phyloP scores from a whole-genome alignment of 768 basidiomycete genomes.

The Auricularia sp. region DNA sequence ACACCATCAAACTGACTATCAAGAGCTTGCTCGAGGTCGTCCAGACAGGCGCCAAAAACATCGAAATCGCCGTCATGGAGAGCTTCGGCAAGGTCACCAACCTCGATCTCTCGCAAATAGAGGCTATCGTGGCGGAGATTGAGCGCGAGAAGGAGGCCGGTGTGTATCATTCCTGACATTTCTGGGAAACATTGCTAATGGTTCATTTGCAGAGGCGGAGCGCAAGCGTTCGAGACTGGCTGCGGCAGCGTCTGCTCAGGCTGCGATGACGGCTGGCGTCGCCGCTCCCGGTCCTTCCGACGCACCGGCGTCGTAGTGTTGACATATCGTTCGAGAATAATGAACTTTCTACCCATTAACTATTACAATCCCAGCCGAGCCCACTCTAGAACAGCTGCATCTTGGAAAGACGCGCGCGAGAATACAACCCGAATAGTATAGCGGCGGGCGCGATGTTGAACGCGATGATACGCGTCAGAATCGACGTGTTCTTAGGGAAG shows the following conservation, averaged over 20 bases:
- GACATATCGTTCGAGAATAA: background rate
- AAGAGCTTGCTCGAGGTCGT: slow-evolving; percentile 96
- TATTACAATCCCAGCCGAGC: background rate
- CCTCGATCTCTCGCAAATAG: slow-evolving; percentile 78
- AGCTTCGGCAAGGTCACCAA: slow-evolving; percentile 87
- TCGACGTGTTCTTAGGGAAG: slow-evolving; percentile 30
- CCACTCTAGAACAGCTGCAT: background rate
- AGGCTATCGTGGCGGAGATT: slow-evolving; percentile 83
- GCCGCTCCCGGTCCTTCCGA: slow-evolving; percentile 4
- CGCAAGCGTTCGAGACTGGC: slow-evolving; percentile 84
- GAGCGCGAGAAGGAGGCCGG: slow-evolving; percentile 96
- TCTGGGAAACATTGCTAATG: background rate
- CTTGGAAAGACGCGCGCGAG: background rate
- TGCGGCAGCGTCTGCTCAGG: slow-evolving; percentile 84
- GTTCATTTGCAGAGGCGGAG: slow-evolving; percentile 65
- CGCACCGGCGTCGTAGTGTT: background rate
- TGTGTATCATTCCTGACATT: slow-evolving; percentile 23
- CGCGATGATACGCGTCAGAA: slow-evolving; percentile 34
- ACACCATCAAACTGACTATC: slow-evolving; percentile 88
- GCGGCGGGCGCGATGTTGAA: slow-evolving; percentile 47
- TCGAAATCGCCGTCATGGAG: slow-evolving; percentile 97
- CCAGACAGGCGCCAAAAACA: slow-evolving; percentile 99
- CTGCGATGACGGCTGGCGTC: slow-evolving; percentile 48
- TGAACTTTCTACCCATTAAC: too few species aligned
- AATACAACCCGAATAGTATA: slow-evolving; percentile 22